Conservation (phyloP, 2,329 filamentous ascomycete species). For the Xylariaceae sp. region DNA sequence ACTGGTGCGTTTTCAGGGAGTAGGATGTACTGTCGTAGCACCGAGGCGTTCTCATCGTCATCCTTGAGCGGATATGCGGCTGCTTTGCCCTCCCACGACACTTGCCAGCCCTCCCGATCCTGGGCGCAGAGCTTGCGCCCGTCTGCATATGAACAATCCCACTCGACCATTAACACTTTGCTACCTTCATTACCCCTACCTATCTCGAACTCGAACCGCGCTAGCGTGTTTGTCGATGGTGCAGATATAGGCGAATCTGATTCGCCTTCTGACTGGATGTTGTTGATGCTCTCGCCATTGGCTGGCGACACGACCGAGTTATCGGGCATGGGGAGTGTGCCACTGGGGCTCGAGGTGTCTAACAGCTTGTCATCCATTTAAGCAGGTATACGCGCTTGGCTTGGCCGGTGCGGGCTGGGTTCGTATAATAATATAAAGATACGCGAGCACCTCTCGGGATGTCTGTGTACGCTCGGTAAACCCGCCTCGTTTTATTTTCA, state of each 20-base stretch:
- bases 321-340: slow-evolving; percentile 21
- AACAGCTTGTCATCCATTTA: slow-evolving; percentile 16
- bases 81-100: slow-evolving; percentile 78
- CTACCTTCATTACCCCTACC: slow-evolving; percentile 75
- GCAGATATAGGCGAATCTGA: slow-evolving; percentile 41
- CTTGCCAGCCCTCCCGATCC: slow-evolving; percentile 54
- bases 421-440: slow-evolving; percentile 7
- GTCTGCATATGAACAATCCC: slow-evolving; percentile 51
- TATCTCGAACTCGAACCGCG: slow-evolving; percentile 81
- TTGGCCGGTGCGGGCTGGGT: slow-evolving; percentile 20
- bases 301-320: slow-evolving; percentile 3
- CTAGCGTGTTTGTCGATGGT: slow-evolving; percentile 52
- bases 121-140: slow-evolving; percentile 32
- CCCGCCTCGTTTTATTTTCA: slow-evolving; percentile 23
- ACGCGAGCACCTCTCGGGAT: slow-evolving; percentile 10
- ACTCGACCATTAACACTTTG: slow-evolving; percentile 91
- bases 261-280: slow-evolving; percentile 23
- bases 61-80: slow-evolving; percentile 64
- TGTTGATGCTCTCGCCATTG: slow-evolving; percentile 7
- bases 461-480: slow-evolving; percentile 16
- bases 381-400: slow-evolving; percentile 9
- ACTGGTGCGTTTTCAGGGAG: slow-evolving; percentile 67
- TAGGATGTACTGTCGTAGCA: slow-evolving; percentile 69
- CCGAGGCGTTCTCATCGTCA: slow-evolving; percentile 37
- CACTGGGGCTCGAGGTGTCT: slow-evolving; percentile 15